A percentile compares a stretch with the other conserved stretches of the same genome.
Conservation (phyloP, 129 eudicot genomes). For the Scalesia atractyloides region DNA sequence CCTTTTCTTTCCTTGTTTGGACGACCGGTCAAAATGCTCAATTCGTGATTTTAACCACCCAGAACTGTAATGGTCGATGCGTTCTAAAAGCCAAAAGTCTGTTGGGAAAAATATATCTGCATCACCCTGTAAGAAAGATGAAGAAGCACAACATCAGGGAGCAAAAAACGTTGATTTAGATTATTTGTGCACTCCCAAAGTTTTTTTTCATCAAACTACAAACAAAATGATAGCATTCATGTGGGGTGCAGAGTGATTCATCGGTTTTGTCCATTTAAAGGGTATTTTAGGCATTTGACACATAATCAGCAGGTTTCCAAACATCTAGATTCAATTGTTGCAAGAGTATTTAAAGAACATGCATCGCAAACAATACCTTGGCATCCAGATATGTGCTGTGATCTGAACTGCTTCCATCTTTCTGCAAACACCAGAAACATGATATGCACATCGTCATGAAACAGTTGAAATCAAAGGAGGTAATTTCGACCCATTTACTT, state of each 20-base stretch:
- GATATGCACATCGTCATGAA: neutral
- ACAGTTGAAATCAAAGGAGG: neutral
- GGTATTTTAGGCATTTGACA: too few species aligned
- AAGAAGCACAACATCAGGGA: neutral
- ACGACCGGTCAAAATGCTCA: conserved; percentile 37
- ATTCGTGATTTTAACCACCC: conserved; percentile 65
- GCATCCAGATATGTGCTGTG: conserved; percentile 83
- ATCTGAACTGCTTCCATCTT: conserved; percentile 81
- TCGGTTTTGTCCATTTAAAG: neutral
- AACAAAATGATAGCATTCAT: neutral
- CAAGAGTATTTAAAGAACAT: conserved; percentile 1
- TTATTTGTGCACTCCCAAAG: neutral
- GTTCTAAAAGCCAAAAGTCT: conserved; percentile 87
- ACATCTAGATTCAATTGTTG: neutral
- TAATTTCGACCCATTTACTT: neutral
- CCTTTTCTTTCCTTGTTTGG: conserved; percentile 87
- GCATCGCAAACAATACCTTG: conserved; percentile 48
- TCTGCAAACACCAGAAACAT: conserved; percentile 47
- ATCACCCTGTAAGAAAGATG: conserved; percentile 64
- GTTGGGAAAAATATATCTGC: conserved; percentile 98
- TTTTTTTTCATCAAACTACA: neutral
- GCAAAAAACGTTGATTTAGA: conserved; percentile 3
- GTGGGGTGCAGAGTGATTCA: neutral
- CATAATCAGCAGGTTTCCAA: neutral
- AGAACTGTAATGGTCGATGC: conserved; percentile 86